Base-by-base conservation (phyloP, 164 flowering plant species). In the Warburgia ugandensis region DNA sequence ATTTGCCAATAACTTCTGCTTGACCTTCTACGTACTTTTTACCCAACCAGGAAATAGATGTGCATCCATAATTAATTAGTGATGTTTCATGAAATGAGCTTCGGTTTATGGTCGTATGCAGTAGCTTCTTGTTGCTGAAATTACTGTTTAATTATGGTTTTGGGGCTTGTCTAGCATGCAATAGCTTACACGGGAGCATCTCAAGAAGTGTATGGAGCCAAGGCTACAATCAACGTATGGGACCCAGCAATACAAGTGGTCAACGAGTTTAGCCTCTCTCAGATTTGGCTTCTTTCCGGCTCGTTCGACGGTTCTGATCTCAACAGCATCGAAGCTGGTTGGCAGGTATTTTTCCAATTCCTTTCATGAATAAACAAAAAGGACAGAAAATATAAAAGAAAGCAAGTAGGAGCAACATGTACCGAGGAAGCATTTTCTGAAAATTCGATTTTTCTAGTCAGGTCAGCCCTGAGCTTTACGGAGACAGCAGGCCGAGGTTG, bases 401-500 rank as follows among this genome's bases (percentile, higher is more conserved):
- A n/a, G n/a, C n/a, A n/a, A n/a, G n/a, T n/a, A n/a, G n/a, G n/a
- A n/a, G n/a, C n/a, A n/a, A n/a, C n/a, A 30, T 30, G 7, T 17
- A 17, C 21, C 20, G 11, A 45, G 59, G 11, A 14, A 28, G 5
- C 27, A 22, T 41, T 28, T 68, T 65, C 73, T 84, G 59, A 84
- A 74, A 75, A 62, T 69, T 63, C 50, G 68, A 81, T 78, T 68
- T 52, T 92, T 88, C 68, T 87, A 86, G 98, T 83, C 97, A 94
- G 99, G 99, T 94, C 79, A 86, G 97, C 91, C 99, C 99, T 77
- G 96, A 94, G 87, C 94, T 88, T 32, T 94, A 94, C 65, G 99
- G 99, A 66, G 99, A 94, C 78, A 86, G 71, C 76, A 74, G 86
- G 56, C 99, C 99, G 26, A 76, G 97, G 73, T 59, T 94, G 35